Evolutionary conservation across 495 filamentous ascomycete species (phyloP), one percentile per base, ranked within the genome.

Genomic region (Penicillium paradoxum): DNA sequence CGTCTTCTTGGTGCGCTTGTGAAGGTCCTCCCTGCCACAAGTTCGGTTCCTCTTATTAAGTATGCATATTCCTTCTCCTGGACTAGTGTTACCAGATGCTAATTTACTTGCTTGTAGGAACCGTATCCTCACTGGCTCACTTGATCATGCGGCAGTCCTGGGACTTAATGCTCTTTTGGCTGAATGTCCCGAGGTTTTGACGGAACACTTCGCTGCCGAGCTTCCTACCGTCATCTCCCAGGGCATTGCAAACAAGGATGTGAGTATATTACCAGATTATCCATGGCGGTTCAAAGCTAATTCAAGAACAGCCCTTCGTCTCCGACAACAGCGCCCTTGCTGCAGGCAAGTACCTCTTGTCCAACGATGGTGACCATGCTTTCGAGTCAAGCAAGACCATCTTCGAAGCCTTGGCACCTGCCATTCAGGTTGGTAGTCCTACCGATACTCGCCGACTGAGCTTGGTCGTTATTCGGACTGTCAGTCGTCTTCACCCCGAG

Each of bases 271-370:
- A 1, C 22, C n/a, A 25, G 18, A 6, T 6, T 10, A 6, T 13
- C 10, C 0, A 27, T 32, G 6, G 10, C 10, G 9, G 10, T 18
- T 13, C 49, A 30, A 46, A 36, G 29, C 59, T 65, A 61, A 71
- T 27, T 39, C 37, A 36, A 4, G 25, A 32, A 50, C 59, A 91
- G 84, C 77, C 87, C 40, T 91, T 88, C 67, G 80, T 96, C 49
- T 81, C 89, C 43, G 90, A 97, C 61, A 95, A 96, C 69, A 86
- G 80, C 57, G 89, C 97, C 47, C 79, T 97, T 32, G 95, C 93
- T 27, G 87, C 92, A n/a, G 95, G 93, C 56, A 98, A 98, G 71
- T 95, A 88, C 67, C 79, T 98, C 9, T 79, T 98, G 39, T 76
- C 80, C 2, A 79, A 86, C 25, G 69, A 68, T 52, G 69, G 69